Conservation (phyloP, 257 asterid genomes). For the Fraxinus americana region DNA sequence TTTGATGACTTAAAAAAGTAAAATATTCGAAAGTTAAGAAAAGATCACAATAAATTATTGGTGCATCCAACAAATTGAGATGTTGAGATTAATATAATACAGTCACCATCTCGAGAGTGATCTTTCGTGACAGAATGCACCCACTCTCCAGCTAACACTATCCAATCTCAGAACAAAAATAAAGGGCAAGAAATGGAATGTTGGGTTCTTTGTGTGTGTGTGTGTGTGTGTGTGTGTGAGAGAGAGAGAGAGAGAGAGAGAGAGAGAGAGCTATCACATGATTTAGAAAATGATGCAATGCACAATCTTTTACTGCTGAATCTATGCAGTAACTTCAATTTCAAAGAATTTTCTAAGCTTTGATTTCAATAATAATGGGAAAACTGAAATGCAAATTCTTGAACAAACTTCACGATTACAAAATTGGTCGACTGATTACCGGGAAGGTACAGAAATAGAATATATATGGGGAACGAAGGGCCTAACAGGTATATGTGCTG, state of each 20-base stretch:
- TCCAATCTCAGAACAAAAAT: not conserved
- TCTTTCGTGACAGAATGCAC: slow-evolving; percentile 13
- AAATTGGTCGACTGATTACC: not conserved
- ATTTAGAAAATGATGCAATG: not conserved
- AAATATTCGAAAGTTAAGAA: not conserved
- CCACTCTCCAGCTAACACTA: slow-evolving; percentile 3
- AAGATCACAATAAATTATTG: not conserved
- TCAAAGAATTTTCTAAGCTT: not conserved
- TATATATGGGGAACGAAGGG: not conserved
- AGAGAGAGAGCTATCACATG: not conserved
- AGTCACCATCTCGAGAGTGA: slow-evolving; percentile 5
- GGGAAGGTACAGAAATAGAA: not conserved
- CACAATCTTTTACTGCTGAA: not conserved
- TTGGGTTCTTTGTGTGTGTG: not conserved
- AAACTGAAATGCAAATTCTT: not conserved
- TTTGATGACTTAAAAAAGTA: not conserved
- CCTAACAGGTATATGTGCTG: not conserved
- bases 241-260: not conserved
- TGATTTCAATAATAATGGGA: not conserved
- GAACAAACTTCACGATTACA: not conserved
- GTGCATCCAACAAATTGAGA: not conserved
- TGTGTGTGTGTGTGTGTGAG: not conserved
- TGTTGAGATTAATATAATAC: not conserved
- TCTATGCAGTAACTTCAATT: too few relatives aligned
- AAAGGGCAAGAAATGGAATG: not conserved